Evolutionary conservation across 192 early-diverging fungal species (phyloP).

Genomic region (Pilobolus umbonatus): DNA sequence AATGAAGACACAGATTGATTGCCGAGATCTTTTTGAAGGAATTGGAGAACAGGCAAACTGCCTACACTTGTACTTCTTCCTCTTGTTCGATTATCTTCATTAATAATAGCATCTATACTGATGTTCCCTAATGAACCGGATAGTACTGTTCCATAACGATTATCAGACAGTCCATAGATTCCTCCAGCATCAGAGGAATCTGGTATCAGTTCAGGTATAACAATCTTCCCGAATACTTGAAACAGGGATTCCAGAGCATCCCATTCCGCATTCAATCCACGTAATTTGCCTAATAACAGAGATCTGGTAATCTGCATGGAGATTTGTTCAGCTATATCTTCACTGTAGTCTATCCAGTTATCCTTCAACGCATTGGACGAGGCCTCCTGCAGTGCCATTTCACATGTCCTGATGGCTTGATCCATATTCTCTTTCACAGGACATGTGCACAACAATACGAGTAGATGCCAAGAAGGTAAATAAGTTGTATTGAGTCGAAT

Average conservation of each 20-base stretch:
- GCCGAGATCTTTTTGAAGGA: not conserved
- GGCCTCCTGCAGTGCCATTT: constrained; percentile 54
- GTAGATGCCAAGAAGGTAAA: constrained; percentile 69
- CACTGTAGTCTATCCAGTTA: constrained; percentile 31
- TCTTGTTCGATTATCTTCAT: not conserved
- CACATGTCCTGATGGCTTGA: constrained; percentile 59
- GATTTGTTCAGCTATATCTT: constrained; percentile 37
- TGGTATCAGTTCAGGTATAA: constrained; percentile 30
- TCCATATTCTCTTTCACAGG: constrained; percentile 53
- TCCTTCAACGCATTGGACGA: constrained; percentile 11
- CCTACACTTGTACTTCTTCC: constrained; percentile 20
- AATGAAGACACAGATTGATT: constrained; percentile 1
- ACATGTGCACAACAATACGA: constrained; percentile 60
- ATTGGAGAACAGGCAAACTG: not conserved
- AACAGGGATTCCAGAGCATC: constrained; percentile 57
- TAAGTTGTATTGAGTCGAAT: constrained; percentile 46
- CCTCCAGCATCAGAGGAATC: constrained; percentile 24
- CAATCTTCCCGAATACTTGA: constrained; percentile 53
- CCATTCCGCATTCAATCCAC: constrained; percentile 47
- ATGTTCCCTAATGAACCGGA: constrained; percentile 15
- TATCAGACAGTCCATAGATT: too few species aligned
- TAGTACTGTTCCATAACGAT: constrained; percentile 1
- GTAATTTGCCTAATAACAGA: constrained; percentile 41
- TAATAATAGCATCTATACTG: not conserved
- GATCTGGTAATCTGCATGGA: constrained; percentile 56